These are phyloP conservation scores for Monilinia laxa DNA, from an alignment of 2,329 filamentous ascomycete species.

Conservation along the genomic window DNA sequence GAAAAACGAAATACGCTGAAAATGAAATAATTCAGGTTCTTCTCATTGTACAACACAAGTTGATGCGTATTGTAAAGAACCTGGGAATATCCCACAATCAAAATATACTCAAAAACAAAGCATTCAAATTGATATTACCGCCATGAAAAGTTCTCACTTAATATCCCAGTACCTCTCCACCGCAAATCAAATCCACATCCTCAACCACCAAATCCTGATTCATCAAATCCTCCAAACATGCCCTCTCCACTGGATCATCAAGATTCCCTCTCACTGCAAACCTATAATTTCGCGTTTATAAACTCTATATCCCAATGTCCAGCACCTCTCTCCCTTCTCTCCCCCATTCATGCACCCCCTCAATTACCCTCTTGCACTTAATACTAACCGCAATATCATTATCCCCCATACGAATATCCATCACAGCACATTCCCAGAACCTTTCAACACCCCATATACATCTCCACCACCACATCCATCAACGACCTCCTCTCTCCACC, in stretches of 20 bases:
- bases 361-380: constrained; percentile 24
- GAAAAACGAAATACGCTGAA: neutral
- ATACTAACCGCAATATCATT: constrained; percentile 39
- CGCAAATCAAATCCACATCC: constrained; percentile 18
- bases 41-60: no score
- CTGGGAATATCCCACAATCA: neutral
- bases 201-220: constrained; percentile 33
- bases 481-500: constrained; percentile 33
- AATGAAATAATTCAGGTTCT: neutral
- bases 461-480: neutral
- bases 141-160: neutral
- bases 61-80: neutral
- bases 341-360: constrained; percentile 27
- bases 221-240: constrained; percentile 42
- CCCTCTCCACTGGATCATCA: constrained; percentile 38
- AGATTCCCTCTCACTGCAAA: constrained; percentile 44
- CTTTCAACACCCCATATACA: constrained; percentile 41
- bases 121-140: no score
- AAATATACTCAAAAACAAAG: neutral
- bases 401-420: constrained; percentile 25
- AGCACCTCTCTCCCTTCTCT: constrained; percentile 36
- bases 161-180: neutral
- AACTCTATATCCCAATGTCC: constrained; percentile 40
- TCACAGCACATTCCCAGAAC: constrained; percentile 40
- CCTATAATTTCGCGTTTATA: constrained; percentile 42